phyloP scores from a whole-genome alignment of 2,329 filamentous ascomycete species.

The Neoascochyta sp. region DNA sequence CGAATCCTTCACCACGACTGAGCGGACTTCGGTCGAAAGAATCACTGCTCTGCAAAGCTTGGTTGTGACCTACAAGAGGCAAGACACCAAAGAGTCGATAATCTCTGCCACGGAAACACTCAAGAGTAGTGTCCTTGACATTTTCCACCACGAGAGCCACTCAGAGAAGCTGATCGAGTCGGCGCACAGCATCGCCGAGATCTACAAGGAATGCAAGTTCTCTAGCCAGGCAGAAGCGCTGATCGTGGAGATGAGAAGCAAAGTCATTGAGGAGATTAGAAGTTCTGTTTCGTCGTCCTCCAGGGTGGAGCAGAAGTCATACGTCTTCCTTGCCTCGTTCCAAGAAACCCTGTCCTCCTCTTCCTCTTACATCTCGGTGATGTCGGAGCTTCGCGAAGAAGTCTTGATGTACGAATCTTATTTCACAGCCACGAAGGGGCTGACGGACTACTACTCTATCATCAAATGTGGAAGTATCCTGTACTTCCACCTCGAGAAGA shows the following conservation, averaged over 20 bases:
- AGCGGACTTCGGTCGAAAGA: constrained; percentile 14
- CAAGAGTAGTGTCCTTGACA: constrained; percentile 16
- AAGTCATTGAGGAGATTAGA: constrained; percentile 17
- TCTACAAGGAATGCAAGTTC: constrained; percentile 19
- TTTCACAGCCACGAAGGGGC: constrained; percentile 25
- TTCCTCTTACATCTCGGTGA: constrained; percentile 38
- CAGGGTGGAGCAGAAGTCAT: constrained; percentile 11
- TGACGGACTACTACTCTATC: constrained; percentile 33
- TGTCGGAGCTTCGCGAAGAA: constrained; percentile 41
- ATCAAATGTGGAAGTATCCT: constrained; percentile 21
- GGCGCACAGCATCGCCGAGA: constrained; percentile 16
- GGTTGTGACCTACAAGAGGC: constrained; percentile 20
- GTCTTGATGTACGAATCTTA: constrained; percentile 30
- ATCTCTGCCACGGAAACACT: constrained; percentile 15
- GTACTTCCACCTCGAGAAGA: constrained; percentile 21
- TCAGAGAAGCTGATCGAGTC: constrained; percentile 20
- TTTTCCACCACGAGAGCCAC: constrained; percentile 16
- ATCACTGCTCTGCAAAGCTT: constrained; percentile 15
- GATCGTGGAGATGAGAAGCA: constrained; percentile 17
- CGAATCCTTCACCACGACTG: constrained; percentile 13
- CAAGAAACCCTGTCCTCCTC: constrained; percentile 43
- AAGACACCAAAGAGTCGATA: constrained; percentile 19
- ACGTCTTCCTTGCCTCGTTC: constrained; percentile 44
- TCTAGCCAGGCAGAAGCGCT: constrained; percentile 12
- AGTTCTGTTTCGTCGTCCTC: constrained; percentile 9